Conservation (phyloP, 1,284 basidiomycete species). For the Neonothopanus nambi region DNA sequence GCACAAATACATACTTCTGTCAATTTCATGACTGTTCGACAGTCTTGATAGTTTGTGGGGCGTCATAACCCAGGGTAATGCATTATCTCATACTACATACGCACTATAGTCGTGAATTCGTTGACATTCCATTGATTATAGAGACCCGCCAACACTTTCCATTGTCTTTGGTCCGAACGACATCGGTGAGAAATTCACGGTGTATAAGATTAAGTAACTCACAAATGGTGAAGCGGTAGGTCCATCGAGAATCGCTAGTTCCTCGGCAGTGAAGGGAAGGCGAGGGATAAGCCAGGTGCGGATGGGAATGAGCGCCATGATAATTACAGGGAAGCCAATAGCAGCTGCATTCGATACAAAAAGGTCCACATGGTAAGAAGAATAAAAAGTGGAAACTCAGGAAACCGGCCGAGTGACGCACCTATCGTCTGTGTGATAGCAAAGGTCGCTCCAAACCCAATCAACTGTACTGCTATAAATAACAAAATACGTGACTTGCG, state of each 20-base stretch:
- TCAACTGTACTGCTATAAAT: conserved; percentile 79
- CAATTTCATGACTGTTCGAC: too few species aligned
- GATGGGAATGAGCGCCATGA: conserved; percentile 85
- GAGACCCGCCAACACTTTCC: conserved; percentile 55
- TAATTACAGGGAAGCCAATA: conserved; percentile 91
- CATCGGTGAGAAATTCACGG: background rate
- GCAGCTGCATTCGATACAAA: conserved; percentile 52
- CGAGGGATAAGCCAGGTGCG: conserved; percentile 74
- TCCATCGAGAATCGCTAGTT: conserved; percentile 85
- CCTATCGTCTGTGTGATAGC: conserved; percentile 92
- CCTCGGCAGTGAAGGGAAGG: conserved; percentile 78
- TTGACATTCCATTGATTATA: too few species aligned
- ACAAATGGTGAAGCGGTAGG: conserved; percentile 85
- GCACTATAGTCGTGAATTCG: too few species aligned
- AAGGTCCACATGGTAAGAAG: conserved; percentile 6
- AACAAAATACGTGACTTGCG: conserved; percentile 76
- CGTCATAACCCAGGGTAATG: too few species aligned
- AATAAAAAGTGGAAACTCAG: too few species aligned
- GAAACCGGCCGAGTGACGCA: conserved; percentile 33
- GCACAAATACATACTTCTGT: too few species aligned
- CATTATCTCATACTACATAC: too few species aligned
- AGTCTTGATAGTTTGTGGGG: too few species aligned
- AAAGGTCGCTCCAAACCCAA: conserved; percentile 89
- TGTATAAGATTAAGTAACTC: conserved; percentile 35
- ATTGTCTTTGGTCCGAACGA: conserved; percentile 41